Evolutionary conservation across 192 early-diverging fungal genomes (phyloP), one percentile per base, ranked within the genome.

Genomic region (Gonapodya sp.): DNA sequence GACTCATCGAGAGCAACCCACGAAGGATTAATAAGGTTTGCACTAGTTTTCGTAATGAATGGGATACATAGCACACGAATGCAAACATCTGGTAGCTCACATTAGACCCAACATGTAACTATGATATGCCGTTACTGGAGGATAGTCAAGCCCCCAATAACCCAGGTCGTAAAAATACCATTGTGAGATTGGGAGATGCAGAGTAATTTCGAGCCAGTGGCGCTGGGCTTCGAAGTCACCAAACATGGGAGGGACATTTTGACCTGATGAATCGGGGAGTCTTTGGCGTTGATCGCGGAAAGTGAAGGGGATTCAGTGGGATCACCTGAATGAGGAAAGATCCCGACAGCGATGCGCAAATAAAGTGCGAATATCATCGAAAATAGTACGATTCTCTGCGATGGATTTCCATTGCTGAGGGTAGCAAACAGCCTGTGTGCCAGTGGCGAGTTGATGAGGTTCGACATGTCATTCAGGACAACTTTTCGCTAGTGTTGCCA

Each of bases 201-300:
- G 84, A 0, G 97, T 98, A 36, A 99, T 84, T 85, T 99, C 97
- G 91, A 99, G 93, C 97, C 97, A 99, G 84, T 99, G 97, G 34
- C 97, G 87, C 82, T 99, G 97, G 1, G 97, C 97, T 81, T 99
- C 97, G 85, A 96, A 99, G 85, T 99, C 97, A 36, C 97, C 97
- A 85, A 87, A 93, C 80, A 94, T 85, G 31, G 96, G 97, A n/a
- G 93, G 93, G 0, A 83, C 87, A 16, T 88, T 87, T 33, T 82
- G 81, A 24, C 94, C 91, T 91, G 73, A 33, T 36, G 35, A 16
- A 64, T 16, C 8, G 46, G 24, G 24, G 24, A 16, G 46, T 24
- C 46, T 8, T 64, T 24, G 46, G n/a, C n/a, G n/a, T 64, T 64
- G 8, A 64, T 64, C 46, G 24, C 46, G 8, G 46, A n/a, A n/a